Percentiles rank a stretch among this genome's conserved stretches.
phyloP scores from a whole-genome alignment of 345 rosid genomes.

The Schrenkiella parvula region DNA sequence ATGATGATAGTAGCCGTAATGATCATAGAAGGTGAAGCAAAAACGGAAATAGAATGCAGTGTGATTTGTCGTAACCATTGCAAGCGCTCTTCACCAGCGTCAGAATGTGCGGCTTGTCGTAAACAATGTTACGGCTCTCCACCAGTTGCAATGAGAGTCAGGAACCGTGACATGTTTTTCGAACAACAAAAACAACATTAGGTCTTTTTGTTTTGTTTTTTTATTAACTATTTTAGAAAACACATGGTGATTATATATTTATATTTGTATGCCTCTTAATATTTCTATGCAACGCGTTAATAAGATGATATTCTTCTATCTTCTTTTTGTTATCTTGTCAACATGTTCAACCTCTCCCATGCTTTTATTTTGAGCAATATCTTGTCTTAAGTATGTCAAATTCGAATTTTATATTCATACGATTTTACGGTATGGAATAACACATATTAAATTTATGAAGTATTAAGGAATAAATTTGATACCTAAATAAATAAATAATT shows the following conservation, averaged over 20 bases:
- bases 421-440: no score
- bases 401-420: no score
- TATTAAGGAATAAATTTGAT: no score
- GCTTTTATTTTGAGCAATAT: no score
- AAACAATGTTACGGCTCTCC: conserved; percentile 5
- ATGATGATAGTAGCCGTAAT: conserved; percentile 8
- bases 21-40: conserved; percentile 13
- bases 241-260: neutral
- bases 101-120: conserved; percentile 18
- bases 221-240: no score
- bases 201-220: neutral
- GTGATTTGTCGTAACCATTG: conserved; percentile 8
- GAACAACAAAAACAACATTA: neutral
- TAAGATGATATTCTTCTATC: neutral
- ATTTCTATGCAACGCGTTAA: neutral
- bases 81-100: neutral
- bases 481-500: no score
- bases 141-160: neutral
- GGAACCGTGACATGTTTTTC: neutral
- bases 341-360: neutral
- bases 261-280: neutral
- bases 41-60: conserved; percentile 15
- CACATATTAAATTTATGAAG: no score
- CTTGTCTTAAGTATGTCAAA: no score
- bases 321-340: neutral